These are phyloP conservation scores for Citrus reticulata DNA, from an alignment of 345 rosid species.

Conservation along the genomic window DNA sequence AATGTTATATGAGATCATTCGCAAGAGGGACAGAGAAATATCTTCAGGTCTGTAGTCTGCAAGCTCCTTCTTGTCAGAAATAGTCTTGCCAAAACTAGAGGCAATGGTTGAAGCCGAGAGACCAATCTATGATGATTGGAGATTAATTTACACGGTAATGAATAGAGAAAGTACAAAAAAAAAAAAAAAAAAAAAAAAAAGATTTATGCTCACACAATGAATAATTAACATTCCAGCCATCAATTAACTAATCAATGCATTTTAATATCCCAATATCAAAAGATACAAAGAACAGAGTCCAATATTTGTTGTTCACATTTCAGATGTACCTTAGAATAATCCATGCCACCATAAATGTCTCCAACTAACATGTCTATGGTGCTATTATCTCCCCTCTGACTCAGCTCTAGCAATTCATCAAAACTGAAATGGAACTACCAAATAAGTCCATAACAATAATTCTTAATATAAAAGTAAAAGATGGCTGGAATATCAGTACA, in stretches of 20 bases:
- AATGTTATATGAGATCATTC: conserved; percentile 98
- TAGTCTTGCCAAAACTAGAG: conserved; percentile 96
- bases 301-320: not conserved
- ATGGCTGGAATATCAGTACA: conserved; percentile 11
- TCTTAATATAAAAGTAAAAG: conserved; percentile 3
- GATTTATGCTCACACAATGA: not conserved
- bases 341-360: conserved; percentile 97
- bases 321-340: conserved; percentile 73
- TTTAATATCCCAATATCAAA: not conserved
- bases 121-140: conserved; percentile 54
- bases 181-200: not conserved
- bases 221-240: not conserved
- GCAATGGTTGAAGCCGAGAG: conserved; percentile 98
- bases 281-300: conserved; percentile 4
- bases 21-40: conserved; percentile 89
- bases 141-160: not conserved
- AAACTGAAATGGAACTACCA: conserved; percentile 48
- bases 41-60: conserved; percentile 94
- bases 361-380: conserved; percentile 97
- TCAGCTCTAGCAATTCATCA: conserved; percentile 92
- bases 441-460: conserved; percentile 1
- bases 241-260: not conserved
- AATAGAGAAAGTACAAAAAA: not conserved
- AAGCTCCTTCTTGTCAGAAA: conserved; percentile 90
- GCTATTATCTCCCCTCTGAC: conserved; percentile 94